Conservation (phyloP, 345 rosid species). For the Stellera chamaejasme region DNA sequence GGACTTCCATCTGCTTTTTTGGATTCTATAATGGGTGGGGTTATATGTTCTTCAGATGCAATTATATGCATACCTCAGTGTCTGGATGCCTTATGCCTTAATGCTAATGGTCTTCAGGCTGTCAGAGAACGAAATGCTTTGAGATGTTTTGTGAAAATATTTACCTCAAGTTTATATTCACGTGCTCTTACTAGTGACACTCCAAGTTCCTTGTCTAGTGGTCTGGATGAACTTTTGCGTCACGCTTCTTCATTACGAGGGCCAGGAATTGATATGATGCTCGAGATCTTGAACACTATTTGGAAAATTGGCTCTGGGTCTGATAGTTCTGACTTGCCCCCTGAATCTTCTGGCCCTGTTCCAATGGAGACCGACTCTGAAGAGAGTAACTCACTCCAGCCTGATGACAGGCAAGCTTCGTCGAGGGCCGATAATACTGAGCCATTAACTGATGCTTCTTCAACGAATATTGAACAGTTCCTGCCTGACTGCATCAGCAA, state of each 20-base stretch:
- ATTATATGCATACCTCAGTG: constrained; percentile 95
- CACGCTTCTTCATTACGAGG: constrained; percentile 85
- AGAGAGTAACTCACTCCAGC: constrained; percentile 31
- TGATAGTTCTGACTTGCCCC: constrained; percentile 36
- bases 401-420: constrained; percentile 31
- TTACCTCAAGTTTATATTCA: constrained; percentile 69
- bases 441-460: constrained; percentile 46
- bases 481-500: constrained; percentile 81
- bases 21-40: constrained; percentile 86
- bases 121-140: constrained; percentile 81
- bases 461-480: constrained; percentile 46
- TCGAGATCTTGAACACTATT: constrained; percentile 64
- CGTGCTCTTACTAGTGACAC: constrained; percentile 84
- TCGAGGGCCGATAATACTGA: constrained; percentile 38
- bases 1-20: constrained; percentile 91
- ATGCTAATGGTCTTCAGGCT: constrained; percentile 80
- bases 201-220: constrained; percentile 73
- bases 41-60: constrained; percentile 82
- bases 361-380: constrained; percentile 91
- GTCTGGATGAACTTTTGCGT: constrained; percentile 90
- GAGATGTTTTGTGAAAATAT: constrained; percentile 87
- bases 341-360: constrained; percentile 49
- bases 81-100: constrained; percentile 92
- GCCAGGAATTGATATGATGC: constrained; percentile 84
- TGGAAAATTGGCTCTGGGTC: constrained; percentile 58